Base-by-base conservation (phyloP, 2,329 filamentous ascomycete genomes). In the Blastomyces parvus region DNA sequence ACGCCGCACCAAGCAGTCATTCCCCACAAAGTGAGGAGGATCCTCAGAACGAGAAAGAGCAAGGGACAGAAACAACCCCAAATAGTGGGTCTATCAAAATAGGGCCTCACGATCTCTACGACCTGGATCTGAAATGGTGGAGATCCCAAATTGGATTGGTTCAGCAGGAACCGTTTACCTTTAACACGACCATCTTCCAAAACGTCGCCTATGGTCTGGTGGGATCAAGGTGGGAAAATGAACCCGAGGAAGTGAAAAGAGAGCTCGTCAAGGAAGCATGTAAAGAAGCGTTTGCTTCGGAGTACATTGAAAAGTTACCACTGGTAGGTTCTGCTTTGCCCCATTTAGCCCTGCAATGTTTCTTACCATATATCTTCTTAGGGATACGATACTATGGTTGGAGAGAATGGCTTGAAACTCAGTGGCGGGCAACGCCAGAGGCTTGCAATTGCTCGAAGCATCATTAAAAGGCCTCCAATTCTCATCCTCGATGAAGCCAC, bases 351-450 rank as follows among this genome's bases (percentile, higher is more conserved):
- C n/a, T 13, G 56, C 9, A 2, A 38, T 53, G 19, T 13, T 40
- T 8, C 33, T 46, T 48, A 46, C 38, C 19, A 36, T 25, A 13
- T 46, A 50, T 46, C 44, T 53, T 59, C 36, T 4, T 46, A 89
- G 78, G 84, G 85, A 1, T 92, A 92, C 70, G 82, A 88, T 4
- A 91, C 90, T 0, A 75, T 83, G 9, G 89, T 94, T 0, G 90
- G 90, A 0, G 89, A 93, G 70, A 83, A 83, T 36, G 90, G 90
- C 4, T 87, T 88, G 58, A 90, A 89, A 71, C 78, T 95, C 0
- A 91, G 88, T 13, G 88, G 90, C n/a, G 91, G 91, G 0, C 90
- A 96, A 72, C 84, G 89, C n/a, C 90, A 95, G 72, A 84, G 91
- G 5, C 82, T 95, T 30, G 87, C 89, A 1, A 91, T 91, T 65